These are phyloP conservation scores for Raddia guianensis DNA, from an alignment of 176 grass and related monocot species.

Conservation along the genomic window DNA sequence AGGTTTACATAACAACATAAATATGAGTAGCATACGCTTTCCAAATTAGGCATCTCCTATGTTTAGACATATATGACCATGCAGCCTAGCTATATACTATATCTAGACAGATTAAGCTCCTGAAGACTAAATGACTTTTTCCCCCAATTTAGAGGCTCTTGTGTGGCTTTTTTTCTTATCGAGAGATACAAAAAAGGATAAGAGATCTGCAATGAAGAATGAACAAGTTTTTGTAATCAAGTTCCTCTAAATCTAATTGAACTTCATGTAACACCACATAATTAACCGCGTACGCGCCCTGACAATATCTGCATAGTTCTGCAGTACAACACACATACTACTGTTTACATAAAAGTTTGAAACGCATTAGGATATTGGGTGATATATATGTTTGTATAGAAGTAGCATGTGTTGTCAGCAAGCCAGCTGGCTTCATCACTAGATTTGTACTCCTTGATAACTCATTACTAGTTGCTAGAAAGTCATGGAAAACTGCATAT, in stretches of 20 bases:
- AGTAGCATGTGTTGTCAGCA: too few species aligned
- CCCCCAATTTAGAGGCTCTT: neutral
- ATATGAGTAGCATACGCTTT: neutral
- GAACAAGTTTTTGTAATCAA: slow-evolving; percentile 16
- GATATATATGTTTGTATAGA: neutral
- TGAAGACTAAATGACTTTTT: neutral
- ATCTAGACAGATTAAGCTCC: neutral
- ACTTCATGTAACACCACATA: neutral
- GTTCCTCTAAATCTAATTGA: neutral
- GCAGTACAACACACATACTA: slow-evolving; percentile 19
- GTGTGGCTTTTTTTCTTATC: neutral
- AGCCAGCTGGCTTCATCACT: neutral
- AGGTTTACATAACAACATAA: neutral
- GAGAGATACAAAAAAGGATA: too few species aligned
- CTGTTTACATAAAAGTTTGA: neutral
- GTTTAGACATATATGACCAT: neutral
- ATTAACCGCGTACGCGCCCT: neutral
- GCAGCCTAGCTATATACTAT: neutral
- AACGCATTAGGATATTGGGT: neutral
- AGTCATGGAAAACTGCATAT: neutral
- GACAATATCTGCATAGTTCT: neutral
- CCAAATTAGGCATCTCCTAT: neutral
- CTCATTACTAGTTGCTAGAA: neutral
- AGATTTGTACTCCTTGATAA: neutral
- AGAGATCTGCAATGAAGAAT: too few species aligned